A percentile compares a stretch with the other conserved stretches of the same genome.
Conservation (phyloP, 1,284 basidiomycete species). For the Pascua guehoae region DNA sequence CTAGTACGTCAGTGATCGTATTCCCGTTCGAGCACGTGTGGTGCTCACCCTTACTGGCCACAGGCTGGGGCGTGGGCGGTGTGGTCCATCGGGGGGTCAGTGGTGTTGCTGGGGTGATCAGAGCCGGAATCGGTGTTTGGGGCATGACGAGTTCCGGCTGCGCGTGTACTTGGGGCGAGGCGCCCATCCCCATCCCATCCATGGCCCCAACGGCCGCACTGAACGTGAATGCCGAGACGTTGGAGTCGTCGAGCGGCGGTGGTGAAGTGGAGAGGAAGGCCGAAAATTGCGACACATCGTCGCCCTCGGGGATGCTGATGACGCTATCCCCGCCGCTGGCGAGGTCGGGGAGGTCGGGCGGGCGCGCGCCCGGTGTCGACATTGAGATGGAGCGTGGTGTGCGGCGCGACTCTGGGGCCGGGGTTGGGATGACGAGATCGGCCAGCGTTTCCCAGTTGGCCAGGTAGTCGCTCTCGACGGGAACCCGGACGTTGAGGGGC, state of each 20-base stretch:
- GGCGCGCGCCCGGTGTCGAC: background rate
- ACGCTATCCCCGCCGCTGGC: background rate
- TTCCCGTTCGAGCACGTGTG: background rate
- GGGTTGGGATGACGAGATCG: constrained; percentile 22
- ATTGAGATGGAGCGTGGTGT: no score
- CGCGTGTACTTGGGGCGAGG: no score
- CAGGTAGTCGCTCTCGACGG: constrained; percentile 16
- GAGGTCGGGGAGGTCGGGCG: background rate
- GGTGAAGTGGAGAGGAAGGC: no score
- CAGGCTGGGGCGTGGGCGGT: background rate
- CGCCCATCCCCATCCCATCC: no score
- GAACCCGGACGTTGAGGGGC: no score
- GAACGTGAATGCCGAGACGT: no score
- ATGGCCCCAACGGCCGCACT: no score
- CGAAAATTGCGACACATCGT: background rate
- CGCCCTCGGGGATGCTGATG: constrained; percentile 1
- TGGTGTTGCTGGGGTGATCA: background rate
- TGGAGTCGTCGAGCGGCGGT: no score
- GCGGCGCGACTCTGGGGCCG: background rate
- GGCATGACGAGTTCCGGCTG: no score
- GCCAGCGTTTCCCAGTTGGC: constrained; percentile 38
- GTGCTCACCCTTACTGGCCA: background rate
- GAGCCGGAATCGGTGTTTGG: no score
- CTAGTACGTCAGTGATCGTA: background rate
- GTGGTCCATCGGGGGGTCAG: background rate